These are phyloP conservation scores for Scopulariopsis brevicaulis DNA, from an alignment of 2,329 filamentous ascomycete genomes.

Conservation along the genomic window DNA sequence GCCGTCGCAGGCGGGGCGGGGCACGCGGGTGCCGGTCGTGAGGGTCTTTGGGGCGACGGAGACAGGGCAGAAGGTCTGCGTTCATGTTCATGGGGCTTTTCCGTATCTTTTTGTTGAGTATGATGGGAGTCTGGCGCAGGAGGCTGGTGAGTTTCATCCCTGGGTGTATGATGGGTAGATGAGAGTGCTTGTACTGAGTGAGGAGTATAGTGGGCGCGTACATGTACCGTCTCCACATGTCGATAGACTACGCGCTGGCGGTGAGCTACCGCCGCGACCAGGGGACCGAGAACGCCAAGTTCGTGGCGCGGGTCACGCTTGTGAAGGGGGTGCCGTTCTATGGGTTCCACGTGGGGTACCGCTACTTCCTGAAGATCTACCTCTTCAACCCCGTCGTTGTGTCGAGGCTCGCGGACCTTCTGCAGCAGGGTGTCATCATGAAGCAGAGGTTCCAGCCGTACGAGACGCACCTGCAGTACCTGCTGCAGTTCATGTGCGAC, in stretches of 20 bases:
- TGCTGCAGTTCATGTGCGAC: conserved; percentile 96
- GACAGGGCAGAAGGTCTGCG: conserved; percentile 90
- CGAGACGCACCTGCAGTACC: conserved; percentile 84
- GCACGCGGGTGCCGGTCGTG: conserved; percentile 72
- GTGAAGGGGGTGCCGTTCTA: conserved; percentile 95
- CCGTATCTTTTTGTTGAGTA: conserved; percentile 94
- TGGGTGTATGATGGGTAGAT: background rate
- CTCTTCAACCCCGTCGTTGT: conserved; percentile 79
- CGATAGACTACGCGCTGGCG: conserved; percentile 83
- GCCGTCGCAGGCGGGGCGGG: conserved; percentile 45
- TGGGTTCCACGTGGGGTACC: conserved; percentile 87
- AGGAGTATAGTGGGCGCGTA: conserved; percentile 55
- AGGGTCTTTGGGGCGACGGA: conserved; percentile 88
- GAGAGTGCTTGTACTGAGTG: background rate
- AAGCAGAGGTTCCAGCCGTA: conserved; percentile 79
- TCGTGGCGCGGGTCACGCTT: conserved; percentile 81
- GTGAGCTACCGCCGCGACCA: conserved; percentile 72
- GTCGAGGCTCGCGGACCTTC: conserved; percentile 75
- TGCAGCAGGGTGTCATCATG: conserved; percentile 82
- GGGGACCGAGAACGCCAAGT: conserved; percentile 53
- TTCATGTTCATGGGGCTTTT: conserved; percentile 89
- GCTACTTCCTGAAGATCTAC: conserved; percentile 88
- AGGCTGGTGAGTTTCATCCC: conserved; percentile 47
- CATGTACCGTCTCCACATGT: conserved; percentile 67
- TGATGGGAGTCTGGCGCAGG: conserved; percentile 51